These are phyloP conservation scores for Musa acuminata DNA, from an alignment of 176 grass and related monocot genomes.

Conservation along the genomic window DNA sequence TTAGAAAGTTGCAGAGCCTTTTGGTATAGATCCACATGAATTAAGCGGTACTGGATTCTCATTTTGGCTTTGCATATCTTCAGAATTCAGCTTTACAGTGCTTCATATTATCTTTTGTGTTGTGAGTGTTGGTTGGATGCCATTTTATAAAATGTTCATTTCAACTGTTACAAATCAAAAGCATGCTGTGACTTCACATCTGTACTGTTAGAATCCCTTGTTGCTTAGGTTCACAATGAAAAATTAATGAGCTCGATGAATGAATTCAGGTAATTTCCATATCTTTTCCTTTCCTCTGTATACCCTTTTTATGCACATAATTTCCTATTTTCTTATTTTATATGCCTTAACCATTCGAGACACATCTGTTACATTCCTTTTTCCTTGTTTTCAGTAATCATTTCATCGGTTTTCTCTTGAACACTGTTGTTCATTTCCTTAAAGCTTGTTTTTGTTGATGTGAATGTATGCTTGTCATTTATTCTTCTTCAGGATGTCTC, in stretches of 20 bases:
- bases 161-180: not conserved
- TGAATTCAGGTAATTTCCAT: not conserved
- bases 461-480: too few species aligned
- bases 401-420: not conserved
- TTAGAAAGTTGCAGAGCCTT: slow-evolving; percentile 64
- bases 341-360: not conserved
- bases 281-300: not conserved
- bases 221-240: not conserved
- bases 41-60: slow-evolving; percentile 9
- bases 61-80: slow-evolving; percentile 17
- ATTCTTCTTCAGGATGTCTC: too few species aligned
- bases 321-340: not conserved
- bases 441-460: too few species aligned
- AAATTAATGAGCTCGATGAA: not conserved
- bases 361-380: not conserved
- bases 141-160: not conserved
- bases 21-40: slow-evolving; percentile 33
- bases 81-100: slow-evolving; percentile 38
- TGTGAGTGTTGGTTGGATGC: not conserved
- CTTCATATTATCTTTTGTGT: not conserved
- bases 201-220: not conserved
- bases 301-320: not conserved
- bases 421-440: too few species aligned
- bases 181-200: not conserved
- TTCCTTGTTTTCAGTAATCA: not conserved